Percentiles rank a stretch among this genome's conserved stretches.
phyloP scores from a whole-genome alignment of 495 filamentous ascomycete species.

The Gamarada debralockiae region DNA sequence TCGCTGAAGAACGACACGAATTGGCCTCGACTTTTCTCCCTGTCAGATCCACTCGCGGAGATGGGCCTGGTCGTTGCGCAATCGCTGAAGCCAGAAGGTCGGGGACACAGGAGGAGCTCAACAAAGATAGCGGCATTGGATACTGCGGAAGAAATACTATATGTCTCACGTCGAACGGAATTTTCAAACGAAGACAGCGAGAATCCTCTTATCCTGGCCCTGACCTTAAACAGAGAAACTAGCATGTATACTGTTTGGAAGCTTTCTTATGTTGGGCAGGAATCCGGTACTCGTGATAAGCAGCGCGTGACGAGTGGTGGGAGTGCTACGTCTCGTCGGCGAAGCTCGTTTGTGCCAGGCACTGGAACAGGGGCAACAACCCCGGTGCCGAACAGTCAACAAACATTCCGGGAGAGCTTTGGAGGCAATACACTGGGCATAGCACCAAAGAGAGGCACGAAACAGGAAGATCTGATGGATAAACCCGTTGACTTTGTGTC shows the following conservation, averaged over 20 bases:
- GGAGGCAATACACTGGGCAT: slow-evolving; percentile 42
- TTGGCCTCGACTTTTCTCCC: slow-evolving; percentile 75
- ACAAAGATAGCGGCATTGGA: slow-evolving; percentile 46
- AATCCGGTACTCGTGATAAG: slow-evolving; percentile 42
- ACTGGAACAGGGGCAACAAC: slow-evolving; percentile 77
- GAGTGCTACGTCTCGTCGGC: slow-evolving; percentile 55
- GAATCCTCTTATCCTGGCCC: slow-evolving; percentile 63
- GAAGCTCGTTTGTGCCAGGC: slow-evolving; percentile 82
- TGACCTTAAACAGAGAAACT: slow-evolving; percentile 73
- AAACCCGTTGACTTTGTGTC: slow-evolving; percentile 61
- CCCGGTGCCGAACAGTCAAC: slow-evolving; percentile 55
- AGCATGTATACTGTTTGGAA: slow-evolving; percentile 78
- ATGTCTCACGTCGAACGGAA: slow-evolving; percentile 52
- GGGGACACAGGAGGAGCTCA: slow-evolving; percentile 10
- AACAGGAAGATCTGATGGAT: slow-evolving; percentile 27
- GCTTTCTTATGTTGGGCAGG: slow-evolving; percentile 60
- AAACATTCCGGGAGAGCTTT: slow-evolving; percentile 45
- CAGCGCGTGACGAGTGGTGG: slow-evolving; percentile 34
- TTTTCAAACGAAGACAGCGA: slow-evolving; percentile 18
- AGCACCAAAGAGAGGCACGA: slow-evolving; percentile 37
- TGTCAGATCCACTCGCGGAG: slow-evolving; percentile 85
- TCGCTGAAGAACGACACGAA: slow-evolving; percentile 47
- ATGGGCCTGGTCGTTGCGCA: slow-evolving; percentile 74
- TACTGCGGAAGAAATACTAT: slow-evolving; percentile 73
- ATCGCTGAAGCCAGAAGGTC: slow-evolving; percentile 24